Evolutionary conservation across 2,329 filamentous ascomycete species (phyloP), one percentile per base, ranked within the genome.

Genomic region (Neonectria magnoliae): DNA sequence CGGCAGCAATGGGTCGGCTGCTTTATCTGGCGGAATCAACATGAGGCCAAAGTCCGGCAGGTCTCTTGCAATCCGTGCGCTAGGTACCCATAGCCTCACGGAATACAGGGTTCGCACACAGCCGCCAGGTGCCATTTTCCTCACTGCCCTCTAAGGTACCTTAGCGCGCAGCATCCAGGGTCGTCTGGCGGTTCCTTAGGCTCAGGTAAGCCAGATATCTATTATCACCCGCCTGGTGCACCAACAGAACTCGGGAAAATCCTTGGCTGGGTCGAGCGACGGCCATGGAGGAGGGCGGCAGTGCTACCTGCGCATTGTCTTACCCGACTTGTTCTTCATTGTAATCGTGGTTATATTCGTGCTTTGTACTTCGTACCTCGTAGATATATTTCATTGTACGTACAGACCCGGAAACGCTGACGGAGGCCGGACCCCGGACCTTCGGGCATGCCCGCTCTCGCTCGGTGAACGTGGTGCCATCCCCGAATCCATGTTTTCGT

Each of bases 11-110:
- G 48, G 60, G 42, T 53, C 60, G 61, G 61, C 44, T 51, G 51
- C 47, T 56, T 60, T 60, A 60, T 55, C 61, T 36, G 61, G 44
- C 61, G 61, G 57, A 64, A 64, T 56, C 61, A 45, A 51, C 47
- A 50, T 54, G 54, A 63, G 60, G 54, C 45, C 59, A 56, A 44
- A 42, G 27, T 57, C 33, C 36, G 36, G 36, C 16, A 25, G 25
- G 25, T 25, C 33, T 22, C 10, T 48, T 48, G 27, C 54, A 42
- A 18, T n/a, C 44, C 25, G 25, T 36, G 41, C 25, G 51, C 42
- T 36, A 51, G 45, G 31, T 25, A 47, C 9, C 8, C 56, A n/a
- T 33, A 51, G n/a, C 45, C 22, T 33, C 45, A 27, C 33, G 45
- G 56, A 41, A 58, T 51, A 36, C 56, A 60, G 61, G 56, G 55